phyloP scores from a whole-genome alignment of 345 rosid species.

The Kandelia obovata region DNA sequence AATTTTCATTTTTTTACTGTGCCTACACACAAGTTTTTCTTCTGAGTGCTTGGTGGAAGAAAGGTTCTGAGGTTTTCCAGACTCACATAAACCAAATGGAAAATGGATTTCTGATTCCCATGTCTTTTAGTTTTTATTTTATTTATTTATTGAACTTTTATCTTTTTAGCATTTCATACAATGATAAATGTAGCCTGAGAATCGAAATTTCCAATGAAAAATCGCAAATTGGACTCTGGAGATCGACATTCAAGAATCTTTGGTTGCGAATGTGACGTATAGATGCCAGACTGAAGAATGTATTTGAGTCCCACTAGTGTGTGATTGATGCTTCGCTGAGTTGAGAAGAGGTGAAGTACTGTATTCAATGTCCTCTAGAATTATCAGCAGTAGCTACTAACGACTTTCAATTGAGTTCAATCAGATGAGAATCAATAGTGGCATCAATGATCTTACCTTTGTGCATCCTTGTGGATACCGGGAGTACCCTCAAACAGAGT shows the following conservation, averaged over 20 bases:
- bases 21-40: neutral
- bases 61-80: neutral
- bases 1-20: neutral
- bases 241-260: neutral
- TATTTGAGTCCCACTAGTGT: neutral
- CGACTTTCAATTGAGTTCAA: neutral
- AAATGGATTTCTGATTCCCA: neutral
- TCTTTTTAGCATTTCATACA: neutral
- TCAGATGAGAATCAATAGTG: neutral
- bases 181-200: neutral
- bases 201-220: neutral
- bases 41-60: neutral
- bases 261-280: neutral
- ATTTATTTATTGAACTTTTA: neutral
- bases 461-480: slow-evolving; percentile 84
- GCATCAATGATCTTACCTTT: slow-evolving; percentile 45
- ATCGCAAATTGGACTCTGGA: neutral
- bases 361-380: neutral
- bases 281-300: neutral
- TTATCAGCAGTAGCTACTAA: neutral
- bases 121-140: neutral
- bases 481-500: slow-evolving; percentile 92
- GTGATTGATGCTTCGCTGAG: neutral
- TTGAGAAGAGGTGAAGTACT: neutral
- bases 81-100: neutral